A percentile compares a stretch with the other conserved stretches of the same genome.
Evolutionary conservation across 257 asterid species (phyloP).

Genomic region (Primulina eburnea): DNA sequence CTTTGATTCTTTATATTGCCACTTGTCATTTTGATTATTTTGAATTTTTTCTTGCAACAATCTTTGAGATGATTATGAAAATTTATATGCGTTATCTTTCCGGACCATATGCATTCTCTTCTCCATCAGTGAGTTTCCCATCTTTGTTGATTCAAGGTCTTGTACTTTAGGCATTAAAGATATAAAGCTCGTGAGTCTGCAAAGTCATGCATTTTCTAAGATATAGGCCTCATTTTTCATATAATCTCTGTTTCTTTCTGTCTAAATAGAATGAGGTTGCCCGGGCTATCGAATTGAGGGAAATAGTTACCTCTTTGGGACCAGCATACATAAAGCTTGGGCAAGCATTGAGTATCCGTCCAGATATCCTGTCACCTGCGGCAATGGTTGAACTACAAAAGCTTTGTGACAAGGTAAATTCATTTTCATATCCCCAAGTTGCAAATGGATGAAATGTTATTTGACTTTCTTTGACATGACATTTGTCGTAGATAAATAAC

Average conservation of each 20-base stretch:
- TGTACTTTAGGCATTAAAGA: not conserved
- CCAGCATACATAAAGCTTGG: slow-evolving; percentile 99
- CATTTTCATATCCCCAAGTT: slow-evolving; percentile 13
- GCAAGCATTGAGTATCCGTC: slow-evolving; percentile 98
- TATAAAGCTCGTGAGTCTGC: not conserved
- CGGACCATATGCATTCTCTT: not conserved
- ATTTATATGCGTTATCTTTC: slow-evolving; percentile 1
- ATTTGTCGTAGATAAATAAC: not conserved
- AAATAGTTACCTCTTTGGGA: slow-evolving; percentile 94
- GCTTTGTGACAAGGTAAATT: slow-evolving; percentile 97
- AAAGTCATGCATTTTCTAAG: no score
- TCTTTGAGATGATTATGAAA: not conserved
- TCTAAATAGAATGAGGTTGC: slow-evolving; percentile 80
- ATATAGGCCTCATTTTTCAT: not conserved
- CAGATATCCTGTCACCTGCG: slow-evolving; percentile 85
- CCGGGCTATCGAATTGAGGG: slow-evolving; percentile 95
- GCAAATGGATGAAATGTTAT: slow-evolving; percentile 11
- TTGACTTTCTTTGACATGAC: not conserved
- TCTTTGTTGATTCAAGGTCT: not conserved
- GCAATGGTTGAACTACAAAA: slow-evolving; percentile 97
- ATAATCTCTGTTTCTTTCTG: slow-evolving; percentile 21
- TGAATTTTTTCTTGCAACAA: not conserved
- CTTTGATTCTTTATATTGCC: slow-evolving; percentile 10
- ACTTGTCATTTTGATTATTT: not conserved
- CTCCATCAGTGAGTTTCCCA: not conserved